Evolutionary conservation across 2,329 filamentous ascomycete species (phyloP).

Genomic region (Sphaerulina musiva): DNA sequence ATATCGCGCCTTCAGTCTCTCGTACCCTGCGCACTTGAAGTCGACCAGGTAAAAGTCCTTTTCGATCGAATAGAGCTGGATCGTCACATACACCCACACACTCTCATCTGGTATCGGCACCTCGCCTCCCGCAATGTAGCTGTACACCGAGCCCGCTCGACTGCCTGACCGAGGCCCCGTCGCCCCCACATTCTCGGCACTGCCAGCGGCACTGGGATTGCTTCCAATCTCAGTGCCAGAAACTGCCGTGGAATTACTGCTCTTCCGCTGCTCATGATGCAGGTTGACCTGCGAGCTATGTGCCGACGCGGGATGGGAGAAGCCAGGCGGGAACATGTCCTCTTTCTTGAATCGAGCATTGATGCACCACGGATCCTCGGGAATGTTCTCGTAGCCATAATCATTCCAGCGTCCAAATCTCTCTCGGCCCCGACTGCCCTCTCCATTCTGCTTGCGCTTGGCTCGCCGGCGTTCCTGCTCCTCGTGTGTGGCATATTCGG

Average conservation of each 20-base stretch:
- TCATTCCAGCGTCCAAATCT: conserved; percentile 44
- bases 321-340: conserved; percentile 57
- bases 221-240: conserved; percentile 19
- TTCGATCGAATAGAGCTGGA: conserved; percentile 93
- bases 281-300: conserved; percentile 47
- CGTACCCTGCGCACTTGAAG: conserved; percentile 97
- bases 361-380: conserved; percentile 91
- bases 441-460: conserved; percentile 16
- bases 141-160: conserved; percentile 9
- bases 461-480: conserved; percentile 31
- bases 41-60: conserved; percentile 90
- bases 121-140: conserved; percentile 10
- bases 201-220: conserved; percentile 20
- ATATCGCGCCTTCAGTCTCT: conserved; percentile 61
- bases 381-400: conserved; percentile 66
- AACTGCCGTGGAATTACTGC: conserved; percentile 23
- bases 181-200: conserved; percentile 28
- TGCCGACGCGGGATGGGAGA: conserved; percentile 45
- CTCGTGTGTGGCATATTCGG: conserved; percentile 34
- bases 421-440: conserved; percentile 32
- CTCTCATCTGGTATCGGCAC: conserved; percentile 51
- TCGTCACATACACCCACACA: conserved; percentile 90
- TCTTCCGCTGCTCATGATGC: conserved; percentile 12
- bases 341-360: conserved; percentile 81
- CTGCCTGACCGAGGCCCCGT: conserved; percentile 17